Base-by-base conservation (phyloP, 2,329 filamentous ascomycete species). In the Ophiostoma sp. region DNA sequence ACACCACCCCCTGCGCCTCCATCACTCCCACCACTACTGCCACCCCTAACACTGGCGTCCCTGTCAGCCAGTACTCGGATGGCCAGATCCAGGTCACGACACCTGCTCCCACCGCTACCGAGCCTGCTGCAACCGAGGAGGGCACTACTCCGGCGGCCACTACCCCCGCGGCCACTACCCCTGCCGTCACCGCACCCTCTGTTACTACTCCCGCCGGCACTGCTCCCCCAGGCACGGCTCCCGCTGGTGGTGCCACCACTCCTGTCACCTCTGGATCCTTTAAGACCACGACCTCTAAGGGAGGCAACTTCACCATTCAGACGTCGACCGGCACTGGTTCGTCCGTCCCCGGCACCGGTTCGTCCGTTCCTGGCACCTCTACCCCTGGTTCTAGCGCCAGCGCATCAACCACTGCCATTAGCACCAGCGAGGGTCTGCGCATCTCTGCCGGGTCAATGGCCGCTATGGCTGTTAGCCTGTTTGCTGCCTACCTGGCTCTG, bases 21-120 rank as follows among this genome's bases (percentile, higher is more conserved):
- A 72, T 79, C 69, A 76, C 78, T 3, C 71, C 75, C 42, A 36
- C 70, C 73, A 45, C 49, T 49, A 4, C 58, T 16, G n/a, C 72
- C 18, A 72, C 75, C 45, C 72, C 75, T 7, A 70, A 74, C 67
- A 74, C 74, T 58, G 73, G 73, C 58, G 74, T 76, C 47, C 75
- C 77, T 27, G 77, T 81, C 44, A 77, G 77, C 66, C 79, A 83
- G 75, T 78, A 78, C 71, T 77, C 77, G 4, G 82, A 84, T 69
- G 82, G 82, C 52, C 82, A 84, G 74, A 76, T 83, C 71, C 80
- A 83, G 73, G 78, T 80, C 6, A 80, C 79, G 8, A 69, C 71
- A 4, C 70, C 71, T n/a, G 72, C 71, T 11, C 18, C 68, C 16
- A 65, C 41, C 14, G 36, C 68, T 27, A 63, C 38, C 12, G 66